Evolutionary conservation across 768 basidiomycete species (phyloP), one percentile per base, ranked within the genome.

Genomic region (Kwoniella mangroviensis): DNA sequence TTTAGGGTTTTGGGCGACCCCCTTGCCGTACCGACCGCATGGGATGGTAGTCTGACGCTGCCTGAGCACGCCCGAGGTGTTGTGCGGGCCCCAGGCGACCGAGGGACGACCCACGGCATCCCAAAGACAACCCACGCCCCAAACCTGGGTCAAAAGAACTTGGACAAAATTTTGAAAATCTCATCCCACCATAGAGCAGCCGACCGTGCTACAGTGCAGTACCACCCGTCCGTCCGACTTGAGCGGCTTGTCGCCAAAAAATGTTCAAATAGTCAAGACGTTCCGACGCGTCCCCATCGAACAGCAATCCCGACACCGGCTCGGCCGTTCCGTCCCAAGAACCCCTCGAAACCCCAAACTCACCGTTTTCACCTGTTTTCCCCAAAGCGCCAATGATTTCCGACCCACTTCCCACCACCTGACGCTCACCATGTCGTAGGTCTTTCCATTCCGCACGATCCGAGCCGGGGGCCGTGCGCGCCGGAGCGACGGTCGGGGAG

Each of bases 121-220:
- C n/a, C n/a, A n/a, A n/a, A n/a, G n/a, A n/a, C n/a, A n/a, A n/a
- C n/a, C n/a, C n/a, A n/a, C n/a, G n/a, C n/a, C n/a, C n/a, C n/a
- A n/a, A n/a, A n/a, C n/a, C n/a, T n/a, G n/a, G n/a, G n/a, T n/a
- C n/a, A n/a, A n/a, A n/a, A n/a, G n/a, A n/a, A n/a, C n/a, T n/a
- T n/a, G n/a, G n/a, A 87, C 86, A 59, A 59, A 59, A 2, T 53
- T 51, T 51, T 34, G 22, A 21, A 53, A 63, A 63, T 4, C n/a
- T 42, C 49, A 54, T 28, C 40, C 41, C 64, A 55, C 64, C 53
- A 57, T 41, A 55, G 10, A 63, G 10, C 12, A 7, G 54, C 51
- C 10, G 22, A 51, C 63, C 43, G 12, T 9, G 10, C 10, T 22
- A 40, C 63, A 64, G 51, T 55, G 63, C 4, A 64, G 22, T 19